Evolutionary conservation across 805 yeast species (phyloP), one percentile per base, ranked within the genome.

Genomic region (Yarrowia divulgata): DNA sequence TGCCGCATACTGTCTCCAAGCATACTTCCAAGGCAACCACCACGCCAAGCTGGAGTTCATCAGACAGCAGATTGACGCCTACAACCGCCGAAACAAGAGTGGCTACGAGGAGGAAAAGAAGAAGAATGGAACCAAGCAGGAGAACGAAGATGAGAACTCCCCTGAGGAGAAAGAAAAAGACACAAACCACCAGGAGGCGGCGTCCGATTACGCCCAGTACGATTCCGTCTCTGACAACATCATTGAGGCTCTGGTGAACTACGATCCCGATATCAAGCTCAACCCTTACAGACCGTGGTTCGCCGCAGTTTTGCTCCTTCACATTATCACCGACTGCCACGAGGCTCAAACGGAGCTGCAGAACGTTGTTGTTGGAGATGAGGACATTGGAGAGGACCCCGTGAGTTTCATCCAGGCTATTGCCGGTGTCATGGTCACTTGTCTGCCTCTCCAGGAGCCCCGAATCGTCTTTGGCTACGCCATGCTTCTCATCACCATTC

Each of bases 251-350:
- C 77, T 95, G 8, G 83, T 92, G 72, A 94, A 90, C 72, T 91
- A 90, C 74, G 94, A 93, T 72, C 85, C 88, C 2, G 89, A 87
- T 23, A 77, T 83, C 60, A 85, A 88, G 68, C 78, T 93, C 42
- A 94, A 95, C 73, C 98, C 99, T 0, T 95, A 93, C 76, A 87
- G 88, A 74, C 79, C 87, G 0, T 95, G 97, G 95, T 93, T 94
- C 78, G 87, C 97, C 0, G 81, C 90, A 1, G 84, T 87, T 4
- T 80, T 91, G 4, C 76, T 94, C 29, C 81, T 90, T 52, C 85
- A 85, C 68, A 42, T 52, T 35, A 35, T 66, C 19, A 34, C 18
- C 8, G 77, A 74, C 29, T 66, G 74, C 9, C 73, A 72, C n/a
- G 73, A 72, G 37, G 66, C 72, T 34, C 73, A 74, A 40, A 77